Base-by-base conservation (phyloP, 352 stramenopile species). In the Phytophthora meadii region DNA sequence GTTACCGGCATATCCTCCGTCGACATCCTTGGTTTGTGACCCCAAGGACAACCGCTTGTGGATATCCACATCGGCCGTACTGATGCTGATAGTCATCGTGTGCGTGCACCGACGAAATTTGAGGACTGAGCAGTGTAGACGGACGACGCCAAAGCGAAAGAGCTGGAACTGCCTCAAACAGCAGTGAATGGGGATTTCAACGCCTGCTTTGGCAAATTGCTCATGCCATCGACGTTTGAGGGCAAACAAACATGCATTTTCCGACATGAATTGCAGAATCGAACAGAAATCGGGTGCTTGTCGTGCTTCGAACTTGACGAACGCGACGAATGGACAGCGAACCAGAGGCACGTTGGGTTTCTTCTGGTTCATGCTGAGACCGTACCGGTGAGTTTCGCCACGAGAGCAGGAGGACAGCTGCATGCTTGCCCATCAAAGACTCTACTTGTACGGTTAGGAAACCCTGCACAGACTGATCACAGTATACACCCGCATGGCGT, bases 1-100 rank as follows among this genome's bases (percentile, higher is more conserved):
- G 14, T 42, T 34, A 15, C 46, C 51, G 24, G 39, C 32, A 30
- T 72, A 76, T 2, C 59, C 58, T 2, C 34, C 54, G 39, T 74
- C 55, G 17, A 64, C 14, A 32, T 68, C 55, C 39, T 75, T 72
- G 6, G 48, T 10, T n/a, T 72, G 67, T 5, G 67, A 72, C 4
- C 17, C 44, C 32, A 65, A 54, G 19, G 68, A 76, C 45, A 76
- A 58, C 3, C 68, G 68, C 10, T 62, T 48, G 14, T 54, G 51
- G 40, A 65, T 28, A 27, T 72, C 68, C 32, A 62, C 39, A 30
- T 61, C 61, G 14, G 28, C 49, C 15, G 52, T 39, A 51, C 40
- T 54, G 39, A 51, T 56, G 41, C 5, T 19, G 4, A 46, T 14
- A 14, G 54, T 34, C 41, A 53, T 48, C 24, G 40, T 15, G 25